Base-by-base conservation (phyloP, 345 rosid species). In the Murraya koenigii region DNA sequence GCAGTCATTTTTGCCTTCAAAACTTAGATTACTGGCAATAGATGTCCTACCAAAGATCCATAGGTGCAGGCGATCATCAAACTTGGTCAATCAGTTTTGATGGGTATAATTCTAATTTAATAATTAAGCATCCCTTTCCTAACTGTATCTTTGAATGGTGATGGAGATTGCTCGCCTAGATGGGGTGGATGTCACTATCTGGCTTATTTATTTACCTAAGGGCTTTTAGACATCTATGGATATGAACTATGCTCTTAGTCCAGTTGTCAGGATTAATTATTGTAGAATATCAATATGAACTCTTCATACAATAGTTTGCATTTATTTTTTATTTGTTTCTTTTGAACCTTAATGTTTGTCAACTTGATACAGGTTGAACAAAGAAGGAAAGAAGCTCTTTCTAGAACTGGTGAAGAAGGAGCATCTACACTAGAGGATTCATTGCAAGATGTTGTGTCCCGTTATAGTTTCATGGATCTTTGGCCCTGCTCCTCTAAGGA, bases 401-500 rank as follows among this genome's bases (percentile, higher is more conserved):
- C 90, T 64, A 88, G 89, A 79, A 85, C 84, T 63, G 82, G 79
- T 72, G 96, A 92, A 83, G 98, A 92, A 77, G 97, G 89, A 69
- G 80, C 84, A 60, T 81, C 91, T 65, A 84, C 84, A 23, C 77
- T 84, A 59, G 96, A 92, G 72, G 86, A 83, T 82, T 90, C 97
- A 66, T 85, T 95, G 79, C 91, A 90, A 76, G 98, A 93, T 81
- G 89, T 91, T 64, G 92, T 88, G 49, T 88, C 96, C 73, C 92
- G 98, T 30, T 92, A 95, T 80, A 86, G 93, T 81, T 95, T 85
- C 88, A 95, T 92, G 99, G 99, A 91, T 88, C 93, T 95, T 54
- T 92, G 91, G 95, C 99, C 99, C 4, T 91, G 98, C 86, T 87
- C 92, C 79, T 85, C 94, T 36, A 88, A 80, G 80, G 99, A 95